Conservation (phyloP, 305 asterid species). For the Ajuga reptans region DNA sequence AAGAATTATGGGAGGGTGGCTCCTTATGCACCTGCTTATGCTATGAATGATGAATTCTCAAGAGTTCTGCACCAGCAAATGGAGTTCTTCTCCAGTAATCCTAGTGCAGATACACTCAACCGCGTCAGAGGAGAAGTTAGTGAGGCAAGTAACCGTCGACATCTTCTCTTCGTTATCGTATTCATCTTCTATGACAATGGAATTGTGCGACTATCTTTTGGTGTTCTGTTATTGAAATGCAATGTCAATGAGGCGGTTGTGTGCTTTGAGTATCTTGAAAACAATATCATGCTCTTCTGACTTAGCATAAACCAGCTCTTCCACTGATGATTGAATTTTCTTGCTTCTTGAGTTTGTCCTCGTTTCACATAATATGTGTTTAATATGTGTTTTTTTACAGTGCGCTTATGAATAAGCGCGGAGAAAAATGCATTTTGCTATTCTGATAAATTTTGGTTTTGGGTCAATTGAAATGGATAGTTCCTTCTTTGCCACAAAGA, state of each 20-base stretch:
- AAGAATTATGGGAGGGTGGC: constrained; percentile 84
- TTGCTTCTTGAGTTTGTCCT: no score
- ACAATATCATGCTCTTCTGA: no score
- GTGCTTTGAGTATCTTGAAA: no score
- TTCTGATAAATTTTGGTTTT: neutral
- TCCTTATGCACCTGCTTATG: constrained; percentile 79
- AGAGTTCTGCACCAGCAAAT: constrained; percentile 95
- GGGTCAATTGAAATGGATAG: neutral
- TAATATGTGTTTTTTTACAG: no score
- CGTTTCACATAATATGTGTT: no score
- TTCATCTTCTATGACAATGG: no score
- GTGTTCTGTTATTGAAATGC: no score
- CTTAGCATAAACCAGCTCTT: no score
- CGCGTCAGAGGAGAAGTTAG: constrained; percentile 88
- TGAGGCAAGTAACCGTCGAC: constrained; percentile 26
- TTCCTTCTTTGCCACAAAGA: constrained; percentile 1
- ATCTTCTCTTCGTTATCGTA: no score
- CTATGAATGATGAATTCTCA: constrained; percentile 96
- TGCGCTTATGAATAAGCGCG: neutral
- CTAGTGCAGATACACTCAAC: constrained; percentile 78
- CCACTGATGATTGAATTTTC: no score
- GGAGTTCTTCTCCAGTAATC: constrained; percentile 95
- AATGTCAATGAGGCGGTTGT: no score
- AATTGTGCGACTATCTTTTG: no score
- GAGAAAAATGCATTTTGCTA: neutral